These are phyloP conservation scores for Rhynchosporium agropyri DNA, from an alignment of 2,329 filamentous ascomycete species.

Conservation along the genomic window DNA sequence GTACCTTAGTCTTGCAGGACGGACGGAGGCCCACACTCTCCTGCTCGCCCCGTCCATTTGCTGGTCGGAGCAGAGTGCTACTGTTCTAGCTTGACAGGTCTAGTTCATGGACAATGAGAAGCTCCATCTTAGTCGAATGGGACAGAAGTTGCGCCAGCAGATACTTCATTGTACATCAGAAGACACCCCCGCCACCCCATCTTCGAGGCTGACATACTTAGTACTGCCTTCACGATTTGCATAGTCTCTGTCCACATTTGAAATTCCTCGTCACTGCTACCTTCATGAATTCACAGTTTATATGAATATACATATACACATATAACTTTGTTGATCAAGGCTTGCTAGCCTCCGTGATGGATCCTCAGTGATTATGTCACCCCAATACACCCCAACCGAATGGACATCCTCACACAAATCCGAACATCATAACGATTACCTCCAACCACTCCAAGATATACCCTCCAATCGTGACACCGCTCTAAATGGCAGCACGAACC, in stretches of 20 bases:
- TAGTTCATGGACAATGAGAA: not conserved
- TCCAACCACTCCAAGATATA: conserved; percentile 34
- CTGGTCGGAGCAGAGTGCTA: not conserved
- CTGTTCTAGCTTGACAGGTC: not conserved
- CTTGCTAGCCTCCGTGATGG: conserved; percentile 32
- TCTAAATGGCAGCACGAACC: conserved; percentile 30
- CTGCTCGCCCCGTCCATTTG: conserved; percentile 1
- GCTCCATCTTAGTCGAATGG: too few relatives aligned
- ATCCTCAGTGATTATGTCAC: conserved; percentile 24
- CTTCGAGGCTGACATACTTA: conserved; percentile 9
- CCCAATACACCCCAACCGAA: conserved; percentile 20
- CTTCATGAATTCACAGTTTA: too few relatives aligned
- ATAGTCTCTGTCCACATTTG: too few relatives aligned
- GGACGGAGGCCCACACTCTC: conserved; percentile 8
- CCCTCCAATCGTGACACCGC: conserved; percentile 38
- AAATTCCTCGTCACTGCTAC: too few relatives aligned
- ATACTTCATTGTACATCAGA: too few relatives aligned
- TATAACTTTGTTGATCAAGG: not conserved
- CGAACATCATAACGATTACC: conserved; percentile 29
- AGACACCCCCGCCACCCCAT: conserved; percentile 1
- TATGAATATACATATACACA: too few relatives aligned
- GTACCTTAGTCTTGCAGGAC: not conserved
- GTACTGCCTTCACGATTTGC: not conserved
- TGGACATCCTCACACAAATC: conserved; percentile 25
- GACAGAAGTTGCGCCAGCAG: not conserved